A percentile compares a stretch with the other conserved stretches of the same genome.
phyloP scores from a whole-genome alignment of 2,329 filamentous ascomycete genomes.

The Ophiostoma triangulosporum region DNA sequence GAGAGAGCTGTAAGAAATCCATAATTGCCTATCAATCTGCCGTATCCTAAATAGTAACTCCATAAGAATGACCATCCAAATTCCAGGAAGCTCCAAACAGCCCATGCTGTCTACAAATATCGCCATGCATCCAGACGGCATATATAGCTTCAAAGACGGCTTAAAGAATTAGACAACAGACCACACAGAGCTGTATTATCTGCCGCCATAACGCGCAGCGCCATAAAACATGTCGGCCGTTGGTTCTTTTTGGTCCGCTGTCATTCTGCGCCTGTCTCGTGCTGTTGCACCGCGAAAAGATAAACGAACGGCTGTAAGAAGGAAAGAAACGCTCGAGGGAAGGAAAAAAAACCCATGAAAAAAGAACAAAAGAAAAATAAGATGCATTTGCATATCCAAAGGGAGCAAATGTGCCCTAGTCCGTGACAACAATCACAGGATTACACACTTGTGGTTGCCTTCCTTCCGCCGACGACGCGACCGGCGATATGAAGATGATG shows the following conservation, averaged over 20 bases:
- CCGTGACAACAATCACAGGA: conserved; percentile 21
- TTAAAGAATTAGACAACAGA: neutral
- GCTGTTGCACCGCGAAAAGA: neutral
- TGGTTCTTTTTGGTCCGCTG: neutral
- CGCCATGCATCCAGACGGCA: neutral
- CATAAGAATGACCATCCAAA: neutral
- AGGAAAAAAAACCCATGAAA: no score
- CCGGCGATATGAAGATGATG: conserved; percentile 21
- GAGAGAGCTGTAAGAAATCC: no score
- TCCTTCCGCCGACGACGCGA: conserved; percentile 21
- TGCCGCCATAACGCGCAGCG: neutral
- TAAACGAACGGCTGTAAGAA: neutral
- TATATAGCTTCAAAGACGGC: neutral
- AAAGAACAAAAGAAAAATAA: neutral
- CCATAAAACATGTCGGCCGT: neutral
- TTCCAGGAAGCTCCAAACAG: neutral
- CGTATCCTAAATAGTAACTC: neutral
- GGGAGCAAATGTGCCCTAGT: no score
- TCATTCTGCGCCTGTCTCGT: neutral
- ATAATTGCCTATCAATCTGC: neutral
- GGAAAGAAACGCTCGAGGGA: no score
- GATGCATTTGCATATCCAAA: no score
- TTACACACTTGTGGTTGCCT: conserved; percentile 26
- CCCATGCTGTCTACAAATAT: neutral
- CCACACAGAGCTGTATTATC: neutral